Evolutionary conservation across 2,329 filamentous ascomycete species (phyloP).

Genomic region (Tolypocladium nubicola): DNA sequence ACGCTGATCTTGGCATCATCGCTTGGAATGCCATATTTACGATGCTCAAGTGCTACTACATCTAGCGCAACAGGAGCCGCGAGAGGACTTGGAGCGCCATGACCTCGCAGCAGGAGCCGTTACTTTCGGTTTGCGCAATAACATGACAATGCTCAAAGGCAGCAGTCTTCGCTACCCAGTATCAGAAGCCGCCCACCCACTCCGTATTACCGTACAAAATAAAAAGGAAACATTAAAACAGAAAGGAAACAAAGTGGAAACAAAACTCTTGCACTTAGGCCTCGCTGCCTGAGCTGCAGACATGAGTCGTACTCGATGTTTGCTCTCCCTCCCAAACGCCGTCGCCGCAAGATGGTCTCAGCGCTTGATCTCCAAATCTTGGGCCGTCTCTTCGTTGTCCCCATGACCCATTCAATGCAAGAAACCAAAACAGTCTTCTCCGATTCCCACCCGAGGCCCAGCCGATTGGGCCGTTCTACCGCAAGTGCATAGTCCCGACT

Average conservation of each 20-base stretch:
- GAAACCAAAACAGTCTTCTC: not conserved
- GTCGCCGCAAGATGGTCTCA: slow-evolving; percentile 6
- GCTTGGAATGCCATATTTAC: slow-evolving; percentile 38
- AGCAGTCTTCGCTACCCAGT: not conserved
- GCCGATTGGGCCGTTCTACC: not conserved
- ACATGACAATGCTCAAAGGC: not conserved
- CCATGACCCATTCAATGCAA: not conserved
- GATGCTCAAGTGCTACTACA: slow-evolving; percentile 40
- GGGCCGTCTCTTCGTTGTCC: not conserved
- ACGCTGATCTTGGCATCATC: slow-evolving; percentile 36
- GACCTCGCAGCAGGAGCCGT: slow-evolving; percentile 27
- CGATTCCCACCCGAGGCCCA: not conserved
- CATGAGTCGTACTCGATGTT: not conserved
- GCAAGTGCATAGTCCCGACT: not conserved
- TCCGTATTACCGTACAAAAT: not conserved
- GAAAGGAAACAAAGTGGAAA: not conserved
- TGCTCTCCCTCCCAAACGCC: slow-evolving; percentile 1
- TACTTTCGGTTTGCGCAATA: slow-evolving; percentile 31
- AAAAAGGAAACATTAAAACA: not conserved
- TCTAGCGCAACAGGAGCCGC: slow-evolving; percentile 32
- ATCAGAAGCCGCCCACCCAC: not conserved
- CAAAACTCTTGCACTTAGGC: not conserved
- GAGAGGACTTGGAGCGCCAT: slow-evolving; percentile 36
- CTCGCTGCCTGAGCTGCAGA: not conserved
- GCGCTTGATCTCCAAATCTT: slow-evolving; percentile 8